phyloP scores from a whole-genome alignment of 176 grass and related monocot genomes.

The Ensete glaucum region DNA sequence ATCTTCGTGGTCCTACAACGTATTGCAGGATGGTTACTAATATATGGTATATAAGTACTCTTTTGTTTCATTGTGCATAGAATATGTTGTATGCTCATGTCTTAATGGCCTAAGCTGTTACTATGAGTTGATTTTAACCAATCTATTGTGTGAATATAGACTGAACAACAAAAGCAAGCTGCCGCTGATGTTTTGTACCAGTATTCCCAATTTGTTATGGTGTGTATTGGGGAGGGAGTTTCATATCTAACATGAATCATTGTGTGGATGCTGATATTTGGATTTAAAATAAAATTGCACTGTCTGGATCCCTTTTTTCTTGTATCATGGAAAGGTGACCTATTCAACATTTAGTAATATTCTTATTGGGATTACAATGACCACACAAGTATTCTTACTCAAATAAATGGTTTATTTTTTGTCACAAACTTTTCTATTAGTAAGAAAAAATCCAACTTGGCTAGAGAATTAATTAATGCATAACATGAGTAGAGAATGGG shows the following conservation, averaged over 20 bases:
- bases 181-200: slow-evolving; percentile 76
- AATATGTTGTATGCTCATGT: neutral
- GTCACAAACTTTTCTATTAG: neutral
- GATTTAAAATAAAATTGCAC: neutral
- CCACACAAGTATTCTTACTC: too few relatives aligned
- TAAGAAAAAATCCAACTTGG: neutral
- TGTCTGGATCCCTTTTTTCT: neutral
- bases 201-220: slow-evolving; percentile 89
- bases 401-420: too few relatives aligned
- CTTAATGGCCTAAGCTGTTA: neutral
- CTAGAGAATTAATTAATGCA: neutral
- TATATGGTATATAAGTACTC: neutral
- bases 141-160: slow-evolving; percentile 27
- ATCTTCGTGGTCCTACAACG: neutral
- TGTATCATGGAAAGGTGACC: neutral
- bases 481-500: neutral
- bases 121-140: neutral
- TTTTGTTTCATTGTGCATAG: neutral
- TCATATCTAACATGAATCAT: neutral
- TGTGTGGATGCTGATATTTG: neutral
- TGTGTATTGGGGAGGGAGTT: slow-evolving; percentile 87
- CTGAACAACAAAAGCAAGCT: slow-evolving; percentile 76
- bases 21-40: neutral
- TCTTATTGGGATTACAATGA: too few relatives aligned
- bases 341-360: too few relatives aligned